Conservation (phyloP, 805 yeast species). For the Zygotorulaspora chibaensis region DNA sequence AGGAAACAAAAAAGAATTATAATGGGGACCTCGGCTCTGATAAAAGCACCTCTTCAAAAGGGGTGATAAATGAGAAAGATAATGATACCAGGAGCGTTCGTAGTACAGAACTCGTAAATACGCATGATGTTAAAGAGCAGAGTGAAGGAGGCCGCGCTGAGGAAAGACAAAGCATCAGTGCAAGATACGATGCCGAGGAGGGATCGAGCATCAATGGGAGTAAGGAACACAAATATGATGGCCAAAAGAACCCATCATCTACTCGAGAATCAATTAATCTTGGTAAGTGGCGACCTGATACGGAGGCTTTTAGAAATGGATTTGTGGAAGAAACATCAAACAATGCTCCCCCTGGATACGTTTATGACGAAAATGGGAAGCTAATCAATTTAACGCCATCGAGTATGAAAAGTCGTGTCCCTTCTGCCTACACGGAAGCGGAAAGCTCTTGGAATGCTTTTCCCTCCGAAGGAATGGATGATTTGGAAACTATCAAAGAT, state of each 20-base stretch:
- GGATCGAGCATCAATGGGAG: neutral
- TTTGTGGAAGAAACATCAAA: conserved; percentile 40
- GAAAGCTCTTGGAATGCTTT: conserved; percentile 37
- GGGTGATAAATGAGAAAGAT: too few relatives aligned
- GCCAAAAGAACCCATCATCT: conserved; percentile 4
- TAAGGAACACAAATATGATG: neutral
- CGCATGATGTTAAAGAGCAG: neutral
- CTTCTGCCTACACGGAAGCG: conserved; percentile 32
- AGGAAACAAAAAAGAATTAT: neutral
- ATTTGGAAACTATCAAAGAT: conserved; percentile 33
- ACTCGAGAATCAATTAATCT: conserved; percentile 18
- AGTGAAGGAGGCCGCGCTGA: conserved; percentile 2
- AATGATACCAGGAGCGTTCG: too few relatives aligned
- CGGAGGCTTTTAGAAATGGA: conserved; percentile 37
- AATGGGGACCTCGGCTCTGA: neutral
- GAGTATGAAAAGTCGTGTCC: conserved; percentile 27
- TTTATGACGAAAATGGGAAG: conserved; percentile 32
- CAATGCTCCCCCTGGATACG: conserved; percentile 36
- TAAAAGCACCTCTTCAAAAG: too few relatives aligned
- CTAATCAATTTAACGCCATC: conserved; percentile 32
- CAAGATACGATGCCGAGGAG: conserved; percentile 2
- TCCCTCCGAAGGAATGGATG: conserved; percentile 29
- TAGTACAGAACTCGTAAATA: neutral
- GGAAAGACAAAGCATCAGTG: conserved; percentile 6
- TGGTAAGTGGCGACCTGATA: conserved; percentile 53